Conservation (phyloP, 805 yeast species). For the Kuraishia floccosa region DNA sequence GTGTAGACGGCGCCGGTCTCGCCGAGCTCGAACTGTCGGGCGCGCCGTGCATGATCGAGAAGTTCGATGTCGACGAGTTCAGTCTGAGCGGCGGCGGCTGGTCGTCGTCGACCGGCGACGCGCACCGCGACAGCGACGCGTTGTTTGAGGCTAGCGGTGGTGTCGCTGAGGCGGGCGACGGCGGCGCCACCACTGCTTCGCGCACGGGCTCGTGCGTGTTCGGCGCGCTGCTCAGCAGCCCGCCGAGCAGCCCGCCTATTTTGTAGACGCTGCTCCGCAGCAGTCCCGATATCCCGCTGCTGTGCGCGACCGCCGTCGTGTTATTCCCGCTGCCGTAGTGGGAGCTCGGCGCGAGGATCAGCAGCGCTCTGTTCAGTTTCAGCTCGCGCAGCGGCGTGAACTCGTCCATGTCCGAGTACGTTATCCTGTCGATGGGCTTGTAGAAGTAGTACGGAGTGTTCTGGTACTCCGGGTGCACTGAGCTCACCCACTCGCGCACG, state of each 20-base stretch:
- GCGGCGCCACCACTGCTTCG: not conserved
- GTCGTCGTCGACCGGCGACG: conserved; percentile 2
- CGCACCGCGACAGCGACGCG: too few species aligned
- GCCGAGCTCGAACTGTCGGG: not conserved
- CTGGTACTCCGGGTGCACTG: conserved; percentile 33
- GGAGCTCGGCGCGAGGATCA: conserved; percentile 54
- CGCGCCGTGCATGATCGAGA: conserved; percentile 1
- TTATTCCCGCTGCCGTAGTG: conserved; percentile 3
- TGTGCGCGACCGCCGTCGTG: conserved; percentile 3
- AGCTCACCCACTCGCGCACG: conserved; percentile 54
- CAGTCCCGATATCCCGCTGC: conserved; percentile 4
- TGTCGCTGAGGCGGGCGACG: conserved; percentile 4
- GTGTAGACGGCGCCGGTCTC: not conserved
- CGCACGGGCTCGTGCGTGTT: too few species aligned
- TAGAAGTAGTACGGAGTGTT: conserved; percentile 36
- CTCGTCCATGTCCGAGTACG: conserved; percentile 56
- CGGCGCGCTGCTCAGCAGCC: conserved; percentile 2
- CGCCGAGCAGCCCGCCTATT: conserved; percentile 3
- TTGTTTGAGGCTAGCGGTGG: too few species aligned
- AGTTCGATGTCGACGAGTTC: conserved; percentile 5
- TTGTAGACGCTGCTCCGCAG: conserved; percentile 2
- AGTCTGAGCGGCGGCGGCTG: conserved; percentile 2
- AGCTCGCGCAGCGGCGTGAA: conserved; percentile 34
- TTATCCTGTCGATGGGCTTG: conserved; percentile 46
- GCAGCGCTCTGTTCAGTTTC: conserved; percentile 55